Evolutionary conservation across 805 yeast species (phyloP), one percentile per base, ranked within the genome.

Genomic region (Saccharomycodes ludwigii): DNA sequence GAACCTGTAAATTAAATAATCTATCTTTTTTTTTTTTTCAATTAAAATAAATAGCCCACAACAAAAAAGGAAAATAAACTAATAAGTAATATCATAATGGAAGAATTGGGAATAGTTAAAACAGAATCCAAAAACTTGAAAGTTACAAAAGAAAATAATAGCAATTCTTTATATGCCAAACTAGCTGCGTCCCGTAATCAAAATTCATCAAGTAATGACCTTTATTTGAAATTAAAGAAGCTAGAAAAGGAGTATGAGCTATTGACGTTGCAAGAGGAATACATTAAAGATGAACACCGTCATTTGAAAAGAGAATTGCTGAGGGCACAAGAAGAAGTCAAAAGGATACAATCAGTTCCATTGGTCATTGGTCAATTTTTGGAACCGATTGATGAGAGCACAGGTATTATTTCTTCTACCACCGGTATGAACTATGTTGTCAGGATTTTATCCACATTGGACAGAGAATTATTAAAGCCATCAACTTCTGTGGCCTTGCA

Each of bases 391-490:
- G 99, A 91, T 58, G 91, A 86, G 55, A 77, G 82, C 45, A 83
- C 95, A 4, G 98, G 96, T 40, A 91, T 91, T 47, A 97, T 91
- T 11, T 83, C 95, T 10, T 82, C 95, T 12, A 91, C 99, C 17
- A 91, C 98, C 2, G 98, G 98, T 12, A 85, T 95, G 41, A 91
- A 85, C 56, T 91, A 88, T 49, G 97, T 91, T 20, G 99, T 93
- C 23, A 73, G 95, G 50, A 88, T 93, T 36, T 66, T 91, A 40
- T 84, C 95, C 6, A 93, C 99, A 1, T 67, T 91, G 42, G 98
- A 91, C 51, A 71, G 97, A 40, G 98, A 93, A 59, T 66, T 88
- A 42, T 71, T 91, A 50, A 91, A 91, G 58, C 86, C 97, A 10
- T 80, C 95, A 4, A 80, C 94, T 21, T 82, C 95, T 10, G 99